Evolutionary conservation across 225 moss, liverwort and hornwort species (phyloP).

Genomic region (Physcomitrium patens): DNA sequence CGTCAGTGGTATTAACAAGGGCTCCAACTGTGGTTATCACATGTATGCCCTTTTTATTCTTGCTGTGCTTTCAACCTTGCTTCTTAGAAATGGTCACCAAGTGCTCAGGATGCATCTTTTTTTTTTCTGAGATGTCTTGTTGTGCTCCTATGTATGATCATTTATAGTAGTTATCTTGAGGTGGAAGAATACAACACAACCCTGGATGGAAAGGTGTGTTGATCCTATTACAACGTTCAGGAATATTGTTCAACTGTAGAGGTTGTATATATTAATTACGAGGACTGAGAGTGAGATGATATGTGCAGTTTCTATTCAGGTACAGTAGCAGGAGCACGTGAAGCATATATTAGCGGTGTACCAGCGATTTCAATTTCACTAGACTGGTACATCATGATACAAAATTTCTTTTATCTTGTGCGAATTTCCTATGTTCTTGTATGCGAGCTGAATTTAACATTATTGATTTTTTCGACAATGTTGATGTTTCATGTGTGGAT

Average conservation of each 20-base stretch:
- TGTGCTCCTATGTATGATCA: not conserved
- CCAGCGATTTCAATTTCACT: constrained; percentile 82
- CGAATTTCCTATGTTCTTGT: not conserved
- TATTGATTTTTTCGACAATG: not conserved
- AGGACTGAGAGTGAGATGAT: constrained; percentile 36
- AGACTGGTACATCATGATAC: constrained; percentile 53
- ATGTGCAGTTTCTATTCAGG: constrained; percentile 81
- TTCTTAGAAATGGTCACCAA: constrained; percentile 1
- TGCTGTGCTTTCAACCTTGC: constrained; percentile 5
- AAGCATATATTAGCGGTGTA: constrained; percentile 75
- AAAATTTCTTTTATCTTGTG: not conserved
- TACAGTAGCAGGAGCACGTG: constrained; percentile 94
- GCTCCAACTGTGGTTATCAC: constrained; percentile 95
- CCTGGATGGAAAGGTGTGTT: not conserved
- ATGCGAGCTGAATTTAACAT: not conserved
- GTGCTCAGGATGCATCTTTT: constrained; percentile 8
- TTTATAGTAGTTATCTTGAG: not conserved
- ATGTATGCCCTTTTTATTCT: constrained; percentile 40
- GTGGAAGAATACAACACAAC: not conserved
- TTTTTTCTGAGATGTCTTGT: not conserved
- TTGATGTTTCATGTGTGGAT: constrained; percentile 18
- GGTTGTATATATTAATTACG: not conserved
- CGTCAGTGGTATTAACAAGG: constrained; percentile 94
- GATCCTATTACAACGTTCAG: no score
- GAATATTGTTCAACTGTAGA: not conserved